phyloP scores from a whole-genome alignment of 2,329 filamentous ascomycete species.

The Tolypocladium amazonense region DNA sequence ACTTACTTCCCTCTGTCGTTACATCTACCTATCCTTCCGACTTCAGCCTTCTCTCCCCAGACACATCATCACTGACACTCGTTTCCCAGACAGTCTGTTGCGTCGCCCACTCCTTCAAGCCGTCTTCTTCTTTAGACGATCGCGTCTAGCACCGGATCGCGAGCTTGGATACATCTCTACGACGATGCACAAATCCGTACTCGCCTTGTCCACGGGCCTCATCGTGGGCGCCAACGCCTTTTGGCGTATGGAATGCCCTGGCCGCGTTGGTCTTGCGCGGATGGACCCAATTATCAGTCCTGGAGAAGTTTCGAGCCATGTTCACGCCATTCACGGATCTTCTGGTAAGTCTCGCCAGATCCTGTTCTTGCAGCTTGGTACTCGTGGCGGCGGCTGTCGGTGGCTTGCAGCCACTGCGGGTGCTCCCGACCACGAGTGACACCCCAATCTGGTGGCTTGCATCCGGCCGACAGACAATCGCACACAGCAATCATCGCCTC shows the following conservation, averaged over 20 bases:
- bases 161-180: constrained; percentile 14
- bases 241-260: constrained; percentile 82
- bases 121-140: constrained; percentile 2
- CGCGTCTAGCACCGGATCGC: constrained; percentile 4
- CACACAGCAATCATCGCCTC: background rate
- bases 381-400: background rate
- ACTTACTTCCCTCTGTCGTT: background rate
- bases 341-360: constrained; percentile 48
- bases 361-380: background rate
- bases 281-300: constrained; percentile 68
- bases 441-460: background rate
- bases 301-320: constrained; percentile 50
- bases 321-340: constrained; percentile 67
- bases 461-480: background rate
- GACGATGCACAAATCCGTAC: constrained; percentile 22
- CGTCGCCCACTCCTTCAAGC: constrained; percentile 22
- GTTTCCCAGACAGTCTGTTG: constrained; percentile 20
- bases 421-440: background rate
- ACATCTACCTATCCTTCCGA: background rate
- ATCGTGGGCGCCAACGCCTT: constrained; percentile 50
- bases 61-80: constrained; percentile 8
- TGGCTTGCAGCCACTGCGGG: background rate
- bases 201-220: constrained; percentile 21
- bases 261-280: constrained; percentile 56
- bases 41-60: background rate